A percentile compares a stretch with the other conserved stretches of the same genome.
Evolutionary conservation across 306 rosid genomes (phyloP).

Genomic region (Arachis hypogaea): DNA sequence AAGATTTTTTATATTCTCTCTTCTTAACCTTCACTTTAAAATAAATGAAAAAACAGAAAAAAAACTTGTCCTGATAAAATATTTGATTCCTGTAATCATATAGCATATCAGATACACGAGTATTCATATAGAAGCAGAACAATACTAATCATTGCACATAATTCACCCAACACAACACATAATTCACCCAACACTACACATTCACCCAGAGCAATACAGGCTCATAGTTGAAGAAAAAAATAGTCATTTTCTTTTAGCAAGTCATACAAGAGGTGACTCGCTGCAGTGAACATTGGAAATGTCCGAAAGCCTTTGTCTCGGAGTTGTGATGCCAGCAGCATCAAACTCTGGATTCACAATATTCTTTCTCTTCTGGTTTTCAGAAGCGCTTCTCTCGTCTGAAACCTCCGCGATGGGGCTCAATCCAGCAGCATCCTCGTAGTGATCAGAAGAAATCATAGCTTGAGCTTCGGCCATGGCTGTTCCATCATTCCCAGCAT

Average conservation of each 20-base stretch:
- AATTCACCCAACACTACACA: too few relatives aligned
- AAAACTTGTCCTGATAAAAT: too few relatives aligned
- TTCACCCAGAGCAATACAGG: too few relatives aligned
- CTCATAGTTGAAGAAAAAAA: too few relatives aligned
- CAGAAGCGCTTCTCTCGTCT: conserved; percentile 67
- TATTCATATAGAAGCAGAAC: too few relatives aligned
- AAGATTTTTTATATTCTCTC: too few relatives aligned
- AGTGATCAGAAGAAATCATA: conserved; percentile 55
- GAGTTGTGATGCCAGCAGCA: conserved; percentile 57
- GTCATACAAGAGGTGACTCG: conserved; percentile 57
- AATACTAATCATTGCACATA: too few relatives aligned
- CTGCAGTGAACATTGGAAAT: conserved; percentile 84
- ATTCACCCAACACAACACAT: too few relatives aligned
- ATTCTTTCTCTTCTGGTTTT: conserved; percentile 77
- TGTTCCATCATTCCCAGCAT: conserved; percentile 73
- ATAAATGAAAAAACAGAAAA: too few relatives aligned
- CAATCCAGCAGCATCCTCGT: conserved; percentile 51
- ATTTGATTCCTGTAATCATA: too few relatives aligned
- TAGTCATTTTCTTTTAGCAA: neutral
- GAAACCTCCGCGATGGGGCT: conserved; percentile 88
- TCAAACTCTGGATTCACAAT: conserved; percentile 70
- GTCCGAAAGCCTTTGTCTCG: conserved; percentile 84
- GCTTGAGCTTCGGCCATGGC: conserved; percentile 94
- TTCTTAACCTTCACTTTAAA: too few relatives aligned
- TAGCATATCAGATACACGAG: too few relatives aligned